Percentiles rank a stretch among this genome's conserved stretches.
Evolutionary conservation across 1,284 basidiomycete genomes (phyloP).

Genomic region (Ustilago hordei): DNA sequence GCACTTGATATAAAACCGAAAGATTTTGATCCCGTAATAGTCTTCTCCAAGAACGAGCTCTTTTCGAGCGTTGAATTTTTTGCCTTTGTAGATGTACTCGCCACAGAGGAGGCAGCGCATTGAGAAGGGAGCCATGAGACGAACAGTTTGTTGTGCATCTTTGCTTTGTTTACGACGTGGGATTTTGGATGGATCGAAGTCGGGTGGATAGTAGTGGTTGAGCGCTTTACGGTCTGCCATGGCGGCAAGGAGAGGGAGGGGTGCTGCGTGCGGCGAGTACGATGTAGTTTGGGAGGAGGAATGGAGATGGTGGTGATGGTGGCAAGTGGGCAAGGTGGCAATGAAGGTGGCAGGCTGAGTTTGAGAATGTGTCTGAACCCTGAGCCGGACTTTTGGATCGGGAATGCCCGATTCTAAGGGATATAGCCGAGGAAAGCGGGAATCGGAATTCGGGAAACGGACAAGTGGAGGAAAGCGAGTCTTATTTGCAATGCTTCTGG

Average conservation of each 20-base stretch:
- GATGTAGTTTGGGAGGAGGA: background rate
- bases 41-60: constrained; percentile 97
- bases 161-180: constrained; percentile 86
- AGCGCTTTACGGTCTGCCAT: constrained; percentile 71
- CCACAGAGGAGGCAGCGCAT: constrained; percentile 89
- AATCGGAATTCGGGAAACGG: constrained; percentile 6
- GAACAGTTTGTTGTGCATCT: constrained; percentile 94
- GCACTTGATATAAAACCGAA: constrained; percentile 69
- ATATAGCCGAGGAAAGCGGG: background rate
- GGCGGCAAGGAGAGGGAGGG: constrained; percentile 12
- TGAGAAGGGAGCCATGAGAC: constrained; percentile 98
- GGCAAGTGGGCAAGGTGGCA: background rate
- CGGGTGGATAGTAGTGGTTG: constrained; percentile 74
- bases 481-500: constrained; percentile 2
- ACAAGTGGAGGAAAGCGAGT: constrained; percentile 22
- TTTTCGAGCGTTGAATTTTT: constrained; percentile 99
- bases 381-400: background rate
- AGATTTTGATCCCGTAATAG: constrained; percentile 98
- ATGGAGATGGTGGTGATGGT: constrained; percentile 10
- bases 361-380: constrained; percentile 2
- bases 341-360: background rate
- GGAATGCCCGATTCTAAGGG: background rate
- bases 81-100: constrained; percentile 93
- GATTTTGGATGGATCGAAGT: constrained; percentile 98
- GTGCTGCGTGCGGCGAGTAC: constrained; percentile 13